Evolutionary conservation across 495 filamentous ascomycete genomes (phyloP).

Genomic region (Xylaria venustula): DNA sequence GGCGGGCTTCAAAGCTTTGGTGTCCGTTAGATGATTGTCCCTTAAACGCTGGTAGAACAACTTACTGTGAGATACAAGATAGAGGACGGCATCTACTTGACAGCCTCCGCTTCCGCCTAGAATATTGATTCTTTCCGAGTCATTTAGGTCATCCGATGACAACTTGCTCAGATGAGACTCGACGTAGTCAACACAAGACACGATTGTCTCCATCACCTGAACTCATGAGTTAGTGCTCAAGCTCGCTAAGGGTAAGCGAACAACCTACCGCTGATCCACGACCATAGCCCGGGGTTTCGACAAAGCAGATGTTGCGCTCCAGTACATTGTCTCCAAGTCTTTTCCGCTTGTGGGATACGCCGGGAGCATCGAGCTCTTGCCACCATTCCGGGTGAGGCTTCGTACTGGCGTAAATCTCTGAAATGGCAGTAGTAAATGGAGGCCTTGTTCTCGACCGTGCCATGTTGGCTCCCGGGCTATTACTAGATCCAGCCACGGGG

Average conservation of each 20-base stretch:
- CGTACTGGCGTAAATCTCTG: constrained; percentile 89
- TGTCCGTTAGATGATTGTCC: constrained; percentile 19
- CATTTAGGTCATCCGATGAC: constrained; percentile 57
- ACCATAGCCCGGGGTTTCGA: constrained; percentile 82
- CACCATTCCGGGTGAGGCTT: constrained; percentile 92
- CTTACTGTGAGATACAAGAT: constrained; percentile 59
- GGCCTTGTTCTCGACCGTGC: constrained; percentile 22
- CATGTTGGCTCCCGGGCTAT: neutral
- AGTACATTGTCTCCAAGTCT: constrained; percentile 78
- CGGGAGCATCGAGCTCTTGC: constrained; percentile 81
- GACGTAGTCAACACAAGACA: constrained; percentile 66
- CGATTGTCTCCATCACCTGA: constrained; percentile 63
- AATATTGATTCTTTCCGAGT: constrained; percentile 74
- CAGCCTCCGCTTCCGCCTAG: constrained; percentile 83
- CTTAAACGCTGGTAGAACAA: neutral
- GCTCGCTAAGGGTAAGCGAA: neutral
- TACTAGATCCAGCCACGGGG: constrained; percentile 27
- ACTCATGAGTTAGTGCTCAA: constrained; percentile 5
- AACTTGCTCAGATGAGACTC: constrained; percentile 69
- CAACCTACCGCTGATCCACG: constrained; percentile 56
- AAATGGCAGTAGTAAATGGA: constrained; percentile 52
- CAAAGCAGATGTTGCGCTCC: constrained; percentile 92
- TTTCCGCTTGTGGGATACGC: constrained; percentile 68
- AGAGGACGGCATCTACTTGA: constrained; percentile 87
- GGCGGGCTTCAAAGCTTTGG: constrained; percentile 63